Percentiles rank a stretch among this genome's conserved stretches.
phyloP scores from a whole-genome alignment of 306 rosid genomes.

The Corylus americana region DNA sequence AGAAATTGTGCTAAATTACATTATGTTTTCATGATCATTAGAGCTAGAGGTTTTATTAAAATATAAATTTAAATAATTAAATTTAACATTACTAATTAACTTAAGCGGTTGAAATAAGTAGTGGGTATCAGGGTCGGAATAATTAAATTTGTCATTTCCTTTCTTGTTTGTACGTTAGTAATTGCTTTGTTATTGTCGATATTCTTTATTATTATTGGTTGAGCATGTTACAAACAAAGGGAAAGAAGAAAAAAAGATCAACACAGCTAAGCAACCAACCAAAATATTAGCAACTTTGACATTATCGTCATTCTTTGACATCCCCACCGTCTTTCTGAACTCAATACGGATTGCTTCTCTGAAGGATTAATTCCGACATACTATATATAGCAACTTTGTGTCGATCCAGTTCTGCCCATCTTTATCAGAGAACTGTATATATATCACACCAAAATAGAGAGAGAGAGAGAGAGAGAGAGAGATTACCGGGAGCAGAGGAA shows the following conservation, averaged over 20 bases:
- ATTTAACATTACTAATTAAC: no score
- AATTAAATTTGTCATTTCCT: background rate
- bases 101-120: no score
- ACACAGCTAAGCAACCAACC: background rate
- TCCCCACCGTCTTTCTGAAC: no score
- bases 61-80: no score
- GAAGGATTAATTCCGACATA: no score
- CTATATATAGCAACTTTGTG: background rate
- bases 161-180: background rate
- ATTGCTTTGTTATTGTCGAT: background rate
- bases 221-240: background rate
- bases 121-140: no score
- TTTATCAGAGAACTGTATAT: background rate
- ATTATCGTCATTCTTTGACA: no score
- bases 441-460: background rate
- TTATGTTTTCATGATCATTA: background rate
- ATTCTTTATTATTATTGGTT: background rate
- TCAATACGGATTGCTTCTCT: no score
- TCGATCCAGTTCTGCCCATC: background rate
- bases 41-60: background rate
- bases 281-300: no score
- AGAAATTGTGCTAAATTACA: background rate
- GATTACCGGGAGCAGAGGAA: constrained; percentile 34
- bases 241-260: background rate
- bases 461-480: background rate